Percentiles rank a stretch among this genome's conserved stretches.
These are phyloP conservation scores for Arbutus unedo DNA, from an alignment of 148 eudicot genomes.

Conservation along the genomic window DNA sequence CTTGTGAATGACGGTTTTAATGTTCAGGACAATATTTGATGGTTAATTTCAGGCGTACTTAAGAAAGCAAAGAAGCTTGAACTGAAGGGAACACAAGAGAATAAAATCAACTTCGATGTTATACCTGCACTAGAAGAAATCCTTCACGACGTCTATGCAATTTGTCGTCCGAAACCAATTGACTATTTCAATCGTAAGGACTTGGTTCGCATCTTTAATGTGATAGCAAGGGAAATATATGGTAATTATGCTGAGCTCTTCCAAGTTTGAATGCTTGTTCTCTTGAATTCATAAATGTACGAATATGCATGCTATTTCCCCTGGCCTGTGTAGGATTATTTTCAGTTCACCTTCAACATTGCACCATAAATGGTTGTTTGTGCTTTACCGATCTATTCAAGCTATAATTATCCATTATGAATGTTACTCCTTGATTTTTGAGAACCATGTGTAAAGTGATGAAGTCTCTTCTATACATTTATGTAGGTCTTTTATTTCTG, in stretches of 20 bases:
- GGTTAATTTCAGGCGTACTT: conserved; percentile 37
- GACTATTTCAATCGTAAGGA: conserved; percentile 66
- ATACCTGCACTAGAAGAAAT: conserved; percentile 38
- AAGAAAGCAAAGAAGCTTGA: conserved; percentile 46
- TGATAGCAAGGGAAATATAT: conserved; percentile 68
- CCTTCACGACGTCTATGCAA: conserved; percentile 47
- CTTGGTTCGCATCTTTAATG: conserved; percentile 66
- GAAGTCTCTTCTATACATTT: not conserved
- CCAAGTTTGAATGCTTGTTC: not conserved
- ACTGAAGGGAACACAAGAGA: conserved; percentile 34
- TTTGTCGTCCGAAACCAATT: conserved; percentile 43
- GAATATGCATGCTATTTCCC: not conserved
- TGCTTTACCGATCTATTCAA: not conserved
- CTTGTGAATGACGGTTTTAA: not conserved
- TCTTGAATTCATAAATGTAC: not conserved
- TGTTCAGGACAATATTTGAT: not conserved
- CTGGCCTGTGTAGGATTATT: not conserved
- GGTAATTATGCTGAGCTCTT: conserved; percentile 40
- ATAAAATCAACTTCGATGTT: conserved; percentile 25
- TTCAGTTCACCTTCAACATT: not conserved
- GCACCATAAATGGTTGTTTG: not conserved
- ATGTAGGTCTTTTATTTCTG: not conserved
- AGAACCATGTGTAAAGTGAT: not conserved
- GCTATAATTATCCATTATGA: not conserved
- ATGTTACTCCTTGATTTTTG: not conserved